Evolutionary conservation across 768 basidiomycete genomes (phyloP).

Genomic region (Mycena sanguinolenta): DNA sequence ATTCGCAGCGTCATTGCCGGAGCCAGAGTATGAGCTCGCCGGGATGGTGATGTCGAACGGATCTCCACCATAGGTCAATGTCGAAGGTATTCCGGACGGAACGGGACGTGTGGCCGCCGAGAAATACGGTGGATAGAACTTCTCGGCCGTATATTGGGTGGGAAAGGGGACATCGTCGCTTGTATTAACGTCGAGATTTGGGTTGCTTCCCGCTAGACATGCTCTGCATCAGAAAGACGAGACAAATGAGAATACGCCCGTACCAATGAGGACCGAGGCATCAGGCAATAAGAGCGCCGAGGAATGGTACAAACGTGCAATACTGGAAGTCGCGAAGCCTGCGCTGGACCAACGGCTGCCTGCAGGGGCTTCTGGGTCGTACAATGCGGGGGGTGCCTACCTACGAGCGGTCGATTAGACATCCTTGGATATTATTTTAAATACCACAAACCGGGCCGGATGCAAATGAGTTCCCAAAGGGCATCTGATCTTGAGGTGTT

Average conservation of each 20-base stretch:
- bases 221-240: too few relatives aligned
- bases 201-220: conserved; percentile 60
- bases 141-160: conserved; percentile 85
- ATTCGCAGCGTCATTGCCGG: conserved; percentile 77
- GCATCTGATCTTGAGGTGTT: conserved; percentile 61
- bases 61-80: conserved; percentile 85
- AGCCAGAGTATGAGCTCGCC: conserved; percentile 73
- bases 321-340: conserved; percentile 69
- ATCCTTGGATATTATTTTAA: too few relatives aligned
- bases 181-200: conserved; percentile 85
- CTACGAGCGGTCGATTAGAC: too few relatives aligned
- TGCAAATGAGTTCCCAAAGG: conserved; percentile 79
- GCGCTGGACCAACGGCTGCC: conserved; percentile 84
- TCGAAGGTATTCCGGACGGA: conserved; percentile 78
- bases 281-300: conserved; percentile 89
- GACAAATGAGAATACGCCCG: too few relatives aligned
- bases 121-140: conserved; percentile 95
- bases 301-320: conserved; percentile 93
- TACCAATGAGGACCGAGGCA: conserved; percentile 88
- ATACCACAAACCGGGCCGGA: conserved; percentile 71
- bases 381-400: conserved; percentile 80
- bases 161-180: conserved; percentile 63
- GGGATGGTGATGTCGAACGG: conserved; percentile 84
- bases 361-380: conserved; percentile 78
- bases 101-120: conserved; percentile 74